Conservation (phyloP, 257 asterid genomes). For the Cruciata laevipes region DNA sequence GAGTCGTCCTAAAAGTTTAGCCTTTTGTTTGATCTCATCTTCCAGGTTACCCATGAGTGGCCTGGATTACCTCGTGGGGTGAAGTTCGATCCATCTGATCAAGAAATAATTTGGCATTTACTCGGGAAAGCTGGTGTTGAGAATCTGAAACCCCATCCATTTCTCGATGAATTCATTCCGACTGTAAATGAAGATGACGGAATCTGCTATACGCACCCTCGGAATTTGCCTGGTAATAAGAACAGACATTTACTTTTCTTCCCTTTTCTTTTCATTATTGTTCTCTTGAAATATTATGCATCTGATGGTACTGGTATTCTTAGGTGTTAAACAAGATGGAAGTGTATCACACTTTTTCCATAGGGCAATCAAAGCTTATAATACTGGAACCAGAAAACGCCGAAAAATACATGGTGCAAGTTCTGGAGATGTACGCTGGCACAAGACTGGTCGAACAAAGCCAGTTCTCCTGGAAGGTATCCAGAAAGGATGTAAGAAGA, state of each 20-base stretch:
- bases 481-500: conserved; percentile 91
- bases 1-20: neutral
- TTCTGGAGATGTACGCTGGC: conserved; percentile 90
- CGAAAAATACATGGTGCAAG: conserved; percentile 73
- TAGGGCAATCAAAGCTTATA: conserved; percentile 88
- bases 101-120: conserved; percentile 78
- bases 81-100: conserved; percentile 92
- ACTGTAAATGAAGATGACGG: conserved; percentile 86
- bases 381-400: conserved; percentile 86
- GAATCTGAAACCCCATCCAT: conserved; percentile 56
- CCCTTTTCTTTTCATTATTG: conserved; percentile 1
- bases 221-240: conserved; percentile 68
- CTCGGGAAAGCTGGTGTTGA: conserved; percentile 61
- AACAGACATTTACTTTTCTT: neutral
- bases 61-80: conserved; percentile 97
- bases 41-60: conserved; percentile 76
- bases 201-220: conserved; percentile 94
- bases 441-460: conserved; percentile 91
- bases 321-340: conserved; percentile 96
- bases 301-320: conserved; percentile 3
- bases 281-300: neutral
- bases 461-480: conserved; percentile 73
- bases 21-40: neutral
- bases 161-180: conserved; percentile 75
- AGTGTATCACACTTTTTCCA: conserved; percentile 86